phyloP scores from a whole-genome alignment of 1,284 basidiomycete genomes.

The Apiotrichum gamsii region DNA sequence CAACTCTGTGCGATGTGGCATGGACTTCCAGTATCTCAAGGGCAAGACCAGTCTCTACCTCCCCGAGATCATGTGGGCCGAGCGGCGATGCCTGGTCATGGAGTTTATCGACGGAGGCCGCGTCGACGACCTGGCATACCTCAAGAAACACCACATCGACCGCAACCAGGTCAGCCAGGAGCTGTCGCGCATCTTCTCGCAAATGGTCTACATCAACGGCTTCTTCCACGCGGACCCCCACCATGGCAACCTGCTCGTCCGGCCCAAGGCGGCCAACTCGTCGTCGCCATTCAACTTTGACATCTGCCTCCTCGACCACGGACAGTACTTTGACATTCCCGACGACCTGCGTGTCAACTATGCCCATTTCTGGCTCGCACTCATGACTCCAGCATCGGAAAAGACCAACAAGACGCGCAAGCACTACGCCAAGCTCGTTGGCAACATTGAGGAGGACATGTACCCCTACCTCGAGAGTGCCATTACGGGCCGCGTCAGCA shows the following conservation, averaged over 20 bases:
- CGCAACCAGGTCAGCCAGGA: slow-evolving; percentile 89
- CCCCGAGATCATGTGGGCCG: slow-evolving; percentile 76
- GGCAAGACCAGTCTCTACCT: slow-evolving; percentile 80
- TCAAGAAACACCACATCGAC: slow-evolving; percentile 79
- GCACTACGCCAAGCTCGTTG: slow-evolving; percentile 80
- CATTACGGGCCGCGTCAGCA: slow-evolving; percentile 58
- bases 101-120: slow-evolving; percentile 81
- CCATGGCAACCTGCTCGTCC: slow-evolving; percentile 81
- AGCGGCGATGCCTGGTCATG: slow-evolving; percentile 86
- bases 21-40: slow-evolving; percentile 62
- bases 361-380: slow-evolving; percentile 68
- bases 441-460: slow-evolving; percentile 79
- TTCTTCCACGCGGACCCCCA: slow-evolving; percentile 48
- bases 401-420: slow-evolving; percentile 60
- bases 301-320: slow-evolving; percentile 85
- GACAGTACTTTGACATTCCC: slow-evolving; percentile 78
- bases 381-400: slow-evolving; percentile 67
- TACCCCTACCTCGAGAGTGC: slow-evolving; percentile 70
- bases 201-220: slow-evolving; percentile 95
- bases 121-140: slow-evolving; percentile 80
- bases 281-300: slow-evolving; percentile 88
- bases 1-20: slow-evolving; percentile 66
- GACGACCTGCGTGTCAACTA: slow-evolving; percentile 60
- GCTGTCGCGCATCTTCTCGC: slow-evolving; percentile 71
- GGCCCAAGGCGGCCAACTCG: slow-evolving; percentile 59